Evolutionary conservation across 2,329 filamentous ascomycete species (phyloP), one percentile per base, ranked within the genome.

Genomic region (Phyllosticta citrichinensis): DNA sequence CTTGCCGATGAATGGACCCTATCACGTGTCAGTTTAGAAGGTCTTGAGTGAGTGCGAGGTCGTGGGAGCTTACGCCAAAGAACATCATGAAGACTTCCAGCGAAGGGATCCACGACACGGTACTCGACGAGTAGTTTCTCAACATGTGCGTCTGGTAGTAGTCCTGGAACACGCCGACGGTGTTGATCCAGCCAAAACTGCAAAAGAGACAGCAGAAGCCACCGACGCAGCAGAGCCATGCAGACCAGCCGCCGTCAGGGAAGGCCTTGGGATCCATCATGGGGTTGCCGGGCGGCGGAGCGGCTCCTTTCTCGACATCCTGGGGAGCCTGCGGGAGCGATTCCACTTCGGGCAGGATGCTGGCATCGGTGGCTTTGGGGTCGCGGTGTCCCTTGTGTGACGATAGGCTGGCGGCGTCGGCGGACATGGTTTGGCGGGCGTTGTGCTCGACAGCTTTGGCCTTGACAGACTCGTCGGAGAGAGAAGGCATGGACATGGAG

Each of bases 1-100:
- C 51, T 81, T 82, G 1, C 87, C 87, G n/a, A 85, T 79, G 8
- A 88, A 66, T 0, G 84, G 83, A 0, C 85, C 84, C 64, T 80
- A 9, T 27, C 5, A 5, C 22, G 55, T n/a, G 24, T 58, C n/a
- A 62, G 60, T 50, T 4, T n/a, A n/a, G n/a, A n/a, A n/a, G n/a
- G n/a, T n/a, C n/a, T n/a, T n/a, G n/a, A n/a, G n/a, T n/a, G n/a
- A n/a, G n/a, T n/a, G n/a, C n/a, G n/a, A n/a, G n/a, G n/a, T n/a
- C n/a, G n/a, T n/a, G n/a, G n/a, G n/a, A n/a, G n/a, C 75, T 65
- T 69, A 80, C 76, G 66, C 74, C 70, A 24, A 68, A 74, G 67
- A 81, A 80, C 76, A 87, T 78, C 65, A 79, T 70, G 63, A 77
- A 79, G 9, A 74, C 70, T 58, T 79, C 69, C 11, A 68, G 65